phyloP scores from a whole-genome alignment of 805 yeast genomes.

The Saccharomycopsis oosterbeekiorum region DNA sequence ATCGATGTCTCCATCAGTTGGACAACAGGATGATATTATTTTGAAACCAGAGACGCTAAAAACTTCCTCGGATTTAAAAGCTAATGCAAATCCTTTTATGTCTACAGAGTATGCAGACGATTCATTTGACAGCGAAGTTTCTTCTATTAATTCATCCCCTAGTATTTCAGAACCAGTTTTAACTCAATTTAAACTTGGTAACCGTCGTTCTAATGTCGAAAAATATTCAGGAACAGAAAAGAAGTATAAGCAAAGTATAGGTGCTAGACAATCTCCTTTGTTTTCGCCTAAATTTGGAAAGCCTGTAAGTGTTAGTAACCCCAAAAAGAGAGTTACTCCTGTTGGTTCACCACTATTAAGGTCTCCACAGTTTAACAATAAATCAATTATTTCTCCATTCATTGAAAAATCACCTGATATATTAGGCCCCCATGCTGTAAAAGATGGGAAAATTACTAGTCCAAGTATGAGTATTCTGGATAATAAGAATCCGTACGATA shows the following conservation, averaged over 20 bases:
- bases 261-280: conserved; percentile 1
- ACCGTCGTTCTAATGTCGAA: background rate
- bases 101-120: background rate
- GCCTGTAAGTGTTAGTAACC: conserved; percentile 4
- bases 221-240: background rate
- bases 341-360: conserved; percentile 2
- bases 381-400: background rate
- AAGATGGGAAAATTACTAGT: background rate
- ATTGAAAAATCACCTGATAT: background rate
- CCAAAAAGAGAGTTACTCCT: conserved; percentile 1
- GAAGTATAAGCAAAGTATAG: background rate
- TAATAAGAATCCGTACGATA: background rate
- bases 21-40: background rate
- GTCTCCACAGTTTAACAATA: background rate
- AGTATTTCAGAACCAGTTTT: background rate
- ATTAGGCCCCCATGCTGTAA: background rate
- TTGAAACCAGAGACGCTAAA: background rate
- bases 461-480: background rate
- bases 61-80: background rate
- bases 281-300: conserved; percentile 9
- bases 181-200: background rate
- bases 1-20: too few species aligned
- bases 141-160: background rate
- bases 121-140: background rate
- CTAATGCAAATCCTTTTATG: background rate